These are phyloP conservation scores for Chaetothyriales sp. DNA, from an alignment of 2,329 filamentous ascomycete genomes.

Conservation along the genomic window DNA sequence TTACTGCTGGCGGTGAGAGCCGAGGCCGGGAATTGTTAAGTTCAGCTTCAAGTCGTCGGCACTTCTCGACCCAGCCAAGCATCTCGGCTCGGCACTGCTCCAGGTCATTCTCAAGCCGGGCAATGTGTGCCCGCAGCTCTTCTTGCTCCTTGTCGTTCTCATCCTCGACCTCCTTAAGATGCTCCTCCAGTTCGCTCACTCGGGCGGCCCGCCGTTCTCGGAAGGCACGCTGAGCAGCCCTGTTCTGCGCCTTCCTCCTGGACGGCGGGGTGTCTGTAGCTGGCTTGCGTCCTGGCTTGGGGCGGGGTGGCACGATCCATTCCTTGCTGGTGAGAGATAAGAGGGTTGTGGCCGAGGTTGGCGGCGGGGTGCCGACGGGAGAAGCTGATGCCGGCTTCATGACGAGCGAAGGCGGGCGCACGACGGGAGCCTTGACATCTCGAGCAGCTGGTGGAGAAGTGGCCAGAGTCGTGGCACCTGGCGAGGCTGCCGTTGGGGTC, in stretches of 20 bases:
- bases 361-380: constrained; percentile 18
- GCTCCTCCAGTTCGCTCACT: constrained; percentile 51
- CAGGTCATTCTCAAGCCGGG: constrained; percentile 47
- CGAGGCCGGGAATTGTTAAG: constrained; percentile 28
- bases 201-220: constrained; percentile 72
- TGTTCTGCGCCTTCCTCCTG: constrained; percentile 87
- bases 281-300: constrained; percentile 84
- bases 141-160: constrained; percentile 29
- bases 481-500: not conserved
- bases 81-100: constrained; percentile 46
- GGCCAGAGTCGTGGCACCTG: constrained; percentile 2
- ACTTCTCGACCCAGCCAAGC: constrained; percentile 36
- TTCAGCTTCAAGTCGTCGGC: constrained; percentile 47
- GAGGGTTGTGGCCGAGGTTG: constrained; percentile 26
- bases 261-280: constrained; percentile 84
- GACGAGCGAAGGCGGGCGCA: constrained; percentile 13
- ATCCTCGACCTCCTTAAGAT: constrained; percentile 34
- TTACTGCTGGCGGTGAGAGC: constrained; percentile 21
- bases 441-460: constrained; percentile 1
- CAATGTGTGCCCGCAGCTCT: constrained; percentile 41
- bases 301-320: constrained; percentile 71
- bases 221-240: constrained; percentile 80
- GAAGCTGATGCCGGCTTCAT: constrained; percentile 13
- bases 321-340: constrained; percentile 59
- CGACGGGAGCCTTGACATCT: constrained; percentile 8